Evolutionary conservation across 257 asterid species (phyloP).

Genomic region (Nicotiana knightiana): DNA sequence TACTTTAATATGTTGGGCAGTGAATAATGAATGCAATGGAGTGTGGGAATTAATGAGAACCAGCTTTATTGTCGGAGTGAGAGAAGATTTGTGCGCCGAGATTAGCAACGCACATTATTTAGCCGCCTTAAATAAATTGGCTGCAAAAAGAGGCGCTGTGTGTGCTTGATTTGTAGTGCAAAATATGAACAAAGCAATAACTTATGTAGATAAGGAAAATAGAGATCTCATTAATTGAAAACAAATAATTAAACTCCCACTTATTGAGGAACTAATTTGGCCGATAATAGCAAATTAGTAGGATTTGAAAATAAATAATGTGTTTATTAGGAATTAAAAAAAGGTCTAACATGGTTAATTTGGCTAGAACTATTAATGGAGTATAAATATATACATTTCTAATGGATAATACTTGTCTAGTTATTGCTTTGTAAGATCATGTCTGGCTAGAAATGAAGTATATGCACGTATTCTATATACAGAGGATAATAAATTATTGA

Average conservation of each 20-base stretch:
- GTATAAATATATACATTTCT: too few relatives aligned
- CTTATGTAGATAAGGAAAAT: background rate
- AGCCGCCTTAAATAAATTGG: conserved; percentile 3
- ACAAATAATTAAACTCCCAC: background rate
- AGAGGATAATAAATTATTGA: background rate
- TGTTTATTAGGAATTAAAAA: too few relatives aligned
- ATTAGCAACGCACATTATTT: background rate
- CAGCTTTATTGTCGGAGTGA: background rate
- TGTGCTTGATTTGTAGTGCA: background rate
- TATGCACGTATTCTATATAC: background rate
- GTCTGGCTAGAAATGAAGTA: background rate
- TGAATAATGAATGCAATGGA: background rate
- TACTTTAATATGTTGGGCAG: background rate
- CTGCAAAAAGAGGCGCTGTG: background rate
- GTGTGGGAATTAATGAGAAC: background rate
- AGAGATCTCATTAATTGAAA: background rate
- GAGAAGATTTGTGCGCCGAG: background rate
- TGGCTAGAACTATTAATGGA: too few relatives aligned
- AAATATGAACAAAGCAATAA: background rate
- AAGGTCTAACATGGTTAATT: background rate
- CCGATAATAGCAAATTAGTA: background rate
- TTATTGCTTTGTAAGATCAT: background rate
- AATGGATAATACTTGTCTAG: too few relatives aligned
- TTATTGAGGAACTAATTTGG: background rate
- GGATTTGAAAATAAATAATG: background rate